Base-by-base conservation (phyloP, 1,284 basidiomycete genomes). In the Athelia psychrophila region DNA sequence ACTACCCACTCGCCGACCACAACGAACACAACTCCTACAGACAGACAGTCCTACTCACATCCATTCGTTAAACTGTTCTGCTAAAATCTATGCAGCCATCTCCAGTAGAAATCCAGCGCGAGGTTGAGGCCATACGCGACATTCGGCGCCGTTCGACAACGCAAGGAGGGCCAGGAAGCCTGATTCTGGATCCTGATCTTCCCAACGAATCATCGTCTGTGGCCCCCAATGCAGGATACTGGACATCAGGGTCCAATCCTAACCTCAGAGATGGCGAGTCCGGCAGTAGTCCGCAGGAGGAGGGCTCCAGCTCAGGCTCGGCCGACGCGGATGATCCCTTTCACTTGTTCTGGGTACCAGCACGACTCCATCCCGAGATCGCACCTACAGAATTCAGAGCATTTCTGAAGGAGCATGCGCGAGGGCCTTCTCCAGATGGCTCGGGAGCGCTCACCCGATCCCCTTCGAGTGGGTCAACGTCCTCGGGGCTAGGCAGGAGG, bases 291-390 rank as follows among this genome's bases (percentile, higher is more conserved):
- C 78, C 75, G 25, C 70, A 77, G 55, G 74, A 78, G 59, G 76
- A 74, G 56, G 69, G 67, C 58, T 71, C 70, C 30, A 58, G 54
- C 60, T 68, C 61, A 61, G 62, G 50, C 64, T 66, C 38, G 15
- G 8, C 46, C 32, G 62, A 70, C 44, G 65, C 73, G 48, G 85
- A 88, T 61, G 89, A 93, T 72, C 86, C 88, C 9, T 83, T 85
- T 62, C 86, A 93, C 69, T 83, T 98, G 54, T 98, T 98, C 76
- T 99, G 96, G 96, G 93, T 99, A 16, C 96, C 96, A 36, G 96
- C 96, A 15, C 85, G 90, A 51, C 77, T 98, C 20, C 96, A 99
- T 66, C 97, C 96, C 19, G 96, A 99, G 74, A 91, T 99, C 64
- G 96, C 95, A 1, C 97, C 97, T 10, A 86, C 87, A 49, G 94